These are phyloP conservation scores for Yarrowia sp. DNA, from an alignment of 805 yeast species.

Conservation along the genomic window DNA sequence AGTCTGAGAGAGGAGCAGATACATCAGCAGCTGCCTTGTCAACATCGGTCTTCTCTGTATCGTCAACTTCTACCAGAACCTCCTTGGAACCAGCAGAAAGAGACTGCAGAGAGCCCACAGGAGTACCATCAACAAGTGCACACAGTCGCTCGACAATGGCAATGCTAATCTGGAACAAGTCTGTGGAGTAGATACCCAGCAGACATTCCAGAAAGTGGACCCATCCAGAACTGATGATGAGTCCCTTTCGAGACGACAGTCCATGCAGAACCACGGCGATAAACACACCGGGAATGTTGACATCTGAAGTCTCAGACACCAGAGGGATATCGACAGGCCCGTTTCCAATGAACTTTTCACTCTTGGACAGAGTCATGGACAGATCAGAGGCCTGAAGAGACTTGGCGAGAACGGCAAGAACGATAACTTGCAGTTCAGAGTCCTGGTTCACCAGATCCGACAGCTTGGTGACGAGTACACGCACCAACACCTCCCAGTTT, in stretches of 20 bases:
- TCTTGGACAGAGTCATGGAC: slow-evolving; percentile 18
- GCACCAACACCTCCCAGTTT: slow-evolving; percentile 21
- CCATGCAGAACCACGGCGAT: slow-evolving; percentile 25
- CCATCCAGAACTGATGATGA: slow-evolving; percentile 22
- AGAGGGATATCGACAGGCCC: slow-evolving; percentile 23
- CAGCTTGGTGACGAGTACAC: slow-evolving; percentile 21
- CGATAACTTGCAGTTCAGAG: slow-evolving; percentile 18
- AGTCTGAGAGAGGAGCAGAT: slow-evolving; percentile 48
- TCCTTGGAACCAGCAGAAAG: slow-evolving; percentile 1
- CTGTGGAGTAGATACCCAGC: slow-evolving; percentile 30
- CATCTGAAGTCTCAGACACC: slow-evolving; percentile 1
- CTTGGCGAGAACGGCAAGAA: slow-evolving; percentile 21
- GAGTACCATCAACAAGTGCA: slow-evolving; percentile 40
- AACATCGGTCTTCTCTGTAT: not conserved
- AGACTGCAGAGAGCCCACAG: slow-evolving; percentile 33
- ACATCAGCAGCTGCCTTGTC: slow-evolving; percentile 28
- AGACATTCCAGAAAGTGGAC: slow-evolving; percentile 18
- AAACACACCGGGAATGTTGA: slow-evolving; percentile 23
- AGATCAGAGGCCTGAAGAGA: slow-evolving; percentile 22
- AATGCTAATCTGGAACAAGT: slow-evolving; percentile 55
- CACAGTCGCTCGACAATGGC: slow-evolving; percentile 54
- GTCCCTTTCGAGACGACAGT: slow-evolving; percentile 8
- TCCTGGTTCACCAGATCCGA: slow-evolving; percentile 13
- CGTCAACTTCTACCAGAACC: not conserved
- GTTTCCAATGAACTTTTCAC: slow-evolving; percentile 10